Base-by-base conservation (phyloP, 495 filamentous ascomycete species). In the Aspergillus conjunctus region DNA sequence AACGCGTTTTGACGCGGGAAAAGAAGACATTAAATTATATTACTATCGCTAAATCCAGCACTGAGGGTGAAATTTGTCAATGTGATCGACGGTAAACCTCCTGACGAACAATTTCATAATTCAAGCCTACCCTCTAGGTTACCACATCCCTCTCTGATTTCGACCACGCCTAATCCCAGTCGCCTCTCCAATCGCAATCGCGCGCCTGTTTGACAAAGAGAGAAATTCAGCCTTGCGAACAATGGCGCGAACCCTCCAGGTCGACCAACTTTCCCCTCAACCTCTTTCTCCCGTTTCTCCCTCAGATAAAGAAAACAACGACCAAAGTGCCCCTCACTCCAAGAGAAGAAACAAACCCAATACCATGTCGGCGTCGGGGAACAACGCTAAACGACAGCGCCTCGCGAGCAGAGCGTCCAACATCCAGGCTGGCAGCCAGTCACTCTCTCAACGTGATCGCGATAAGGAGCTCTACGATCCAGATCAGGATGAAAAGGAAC, bases 401-500 rank as follows among this genome's bases (percentile, higher is more conserved):
- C 64, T 83, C 6, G 68, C 66, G 14, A 74, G 79, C 41, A 71
- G 70, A 56, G 26, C 59, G 9, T 58, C 65, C 6, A 77, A 75
- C 58, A 48, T 60, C 10, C 73, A 64, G 18, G 32, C 53, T 41
- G 60, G 37, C 32, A 67, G 62, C 43, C 66, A 73, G 55, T 73
- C 62, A 26, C 60, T 58, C 7, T 69, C 73, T 44, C 72, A 73
- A 56, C 64, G 58, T 8, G 52, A 58, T 41, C 54, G 66, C 33
- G 56, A 62, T 37, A 82, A 70, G 6, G 70, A 80, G 56, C 88
- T 79, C 61, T 99, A 95, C 68, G 91, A 99, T 61, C 94, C 94
- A 0, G 87, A 96, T 65, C 94, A 99, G 68, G 83, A 91, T 60
- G 81, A 88, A 39, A 85, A 88, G n/a, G 85, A 93, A 70, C 83